A percentile compares a stretch with the other conserved stretches of the same genome.
Evolutionary conservation across 345 rosid species (phyloP).

Genomic region (Syzygium grande): DNA sequence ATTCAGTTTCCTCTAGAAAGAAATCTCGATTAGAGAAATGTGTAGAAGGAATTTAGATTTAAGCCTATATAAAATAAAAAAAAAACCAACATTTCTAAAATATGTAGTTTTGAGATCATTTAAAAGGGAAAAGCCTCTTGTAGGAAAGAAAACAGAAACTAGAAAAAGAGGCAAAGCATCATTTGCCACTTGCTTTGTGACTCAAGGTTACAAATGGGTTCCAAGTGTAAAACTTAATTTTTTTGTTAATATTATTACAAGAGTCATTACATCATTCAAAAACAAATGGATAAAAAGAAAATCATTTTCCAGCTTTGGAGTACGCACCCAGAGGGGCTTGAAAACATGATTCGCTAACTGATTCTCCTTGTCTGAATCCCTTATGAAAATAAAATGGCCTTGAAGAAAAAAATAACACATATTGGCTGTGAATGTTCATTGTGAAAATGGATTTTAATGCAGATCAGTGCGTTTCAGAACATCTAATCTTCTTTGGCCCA

Average conservation of each 20-base stretch:
- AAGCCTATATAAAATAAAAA: not conserved
- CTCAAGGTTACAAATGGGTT: not conserved
- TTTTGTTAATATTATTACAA: not conserved
- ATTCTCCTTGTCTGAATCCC: not conserved
- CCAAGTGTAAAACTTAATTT: not conserved
- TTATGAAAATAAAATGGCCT: not conserved
- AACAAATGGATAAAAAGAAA: not conserved
- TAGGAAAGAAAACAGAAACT: not conserved
- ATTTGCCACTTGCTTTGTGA: not conserved
- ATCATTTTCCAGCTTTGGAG: not conserved
- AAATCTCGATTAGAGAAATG: not conserved
- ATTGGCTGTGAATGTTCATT: not conserved
- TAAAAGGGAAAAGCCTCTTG: not conserved
- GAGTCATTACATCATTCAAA: not conserved
- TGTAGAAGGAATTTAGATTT: not conserved
- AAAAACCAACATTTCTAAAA: not conserved
- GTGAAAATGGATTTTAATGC: not conserved
- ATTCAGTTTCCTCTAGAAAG: not conserved
- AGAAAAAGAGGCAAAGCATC: not conserved
- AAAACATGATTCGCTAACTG: not conserved
- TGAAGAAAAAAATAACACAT: not conserved
- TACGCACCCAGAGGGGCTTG: not conserved
- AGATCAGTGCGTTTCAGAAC: not conserved
- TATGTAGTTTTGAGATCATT: not conserved
- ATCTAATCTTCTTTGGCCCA: not conserved